These are phyloP conservation scores for Salix exigua DNA, from an alignment of 345 rosid species.

Conservation along the genomic window DNA sequence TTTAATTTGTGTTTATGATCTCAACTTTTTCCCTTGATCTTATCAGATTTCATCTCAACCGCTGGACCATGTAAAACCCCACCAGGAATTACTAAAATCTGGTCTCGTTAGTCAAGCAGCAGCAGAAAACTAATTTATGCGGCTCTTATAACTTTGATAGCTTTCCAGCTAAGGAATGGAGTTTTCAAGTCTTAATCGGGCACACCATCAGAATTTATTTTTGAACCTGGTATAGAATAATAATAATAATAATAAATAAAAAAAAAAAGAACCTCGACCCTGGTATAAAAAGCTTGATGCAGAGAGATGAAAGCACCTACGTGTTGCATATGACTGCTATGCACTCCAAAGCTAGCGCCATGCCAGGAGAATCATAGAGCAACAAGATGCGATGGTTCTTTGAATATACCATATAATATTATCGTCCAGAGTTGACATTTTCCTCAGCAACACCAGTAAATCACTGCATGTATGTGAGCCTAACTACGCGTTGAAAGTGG, in stretches of 20 bases:
- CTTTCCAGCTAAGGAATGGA: neutral
- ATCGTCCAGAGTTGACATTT: neutral
- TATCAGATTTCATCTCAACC: too few species aligned
- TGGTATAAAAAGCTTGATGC: too few species aligned
- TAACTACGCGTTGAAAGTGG: neutral
- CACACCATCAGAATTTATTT: neutral
- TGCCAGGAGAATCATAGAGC: neutral
- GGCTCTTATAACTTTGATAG: neutral
- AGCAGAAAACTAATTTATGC: too few species aligned
- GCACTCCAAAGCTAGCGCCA: neutral
- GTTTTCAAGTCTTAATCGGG: neutral
- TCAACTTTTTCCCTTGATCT: too few species aligned
- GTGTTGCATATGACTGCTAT: neutral
- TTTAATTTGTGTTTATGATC: too few species aligned
- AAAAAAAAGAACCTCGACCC: neutral
- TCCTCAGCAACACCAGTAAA: neutral
- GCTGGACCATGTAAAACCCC: too few species aligned
- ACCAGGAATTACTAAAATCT: too few species aligned
- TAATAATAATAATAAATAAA: too few species aligned
- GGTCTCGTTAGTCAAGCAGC: too few species aligned
- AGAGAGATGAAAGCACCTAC: neutral
- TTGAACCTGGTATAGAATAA: neutral
- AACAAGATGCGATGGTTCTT: neutral
- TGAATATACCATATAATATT: neutral
- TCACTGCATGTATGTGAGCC: neutral